Conservation (phyloP, 805 yeast species). For the Saccharomycopsis fermentans region DNA sequence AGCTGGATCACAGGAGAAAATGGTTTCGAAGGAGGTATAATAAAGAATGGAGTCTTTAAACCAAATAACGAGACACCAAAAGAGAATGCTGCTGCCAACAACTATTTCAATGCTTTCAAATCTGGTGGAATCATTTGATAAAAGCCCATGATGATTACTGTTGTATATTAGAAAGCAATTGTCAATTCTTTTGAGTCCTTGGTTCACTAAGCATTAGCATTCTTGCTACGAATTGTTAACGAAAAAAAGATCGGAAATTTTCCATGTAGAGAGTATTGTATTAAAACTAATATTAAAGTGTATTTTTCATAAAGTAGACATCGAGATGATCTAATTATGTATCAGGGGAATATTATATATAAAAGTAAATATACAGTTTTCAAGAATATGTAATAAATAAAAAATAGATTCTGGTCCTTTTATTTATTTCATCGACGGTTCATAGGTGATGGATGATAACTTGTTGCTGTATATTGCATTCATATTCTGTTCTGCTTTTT, state of each 20-base stretch:
- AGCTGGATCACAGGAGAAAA: constrained; percentile 76
- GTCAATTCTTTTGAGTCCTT: neutral
- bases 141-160: no score
- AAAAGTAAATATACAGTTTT: neutral
- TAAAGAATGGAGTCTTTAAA: neutral
- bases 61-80: neutral
- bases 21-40: constrained; percentile 39
- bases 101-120: neutral
- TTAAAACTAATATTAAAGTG: neutral
- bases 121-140: neutral
- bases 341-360: neutral
- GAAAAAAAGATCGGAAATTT: no score
- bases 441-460: no score
- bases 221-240: neutral
- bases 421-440: no score
- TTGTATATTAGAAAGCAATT: neutral
- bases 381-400: neutral
- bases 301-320: neutral
- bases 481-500: no score
- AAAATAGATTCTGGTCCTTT: neutral
- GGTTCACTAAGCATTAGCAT: neutral
- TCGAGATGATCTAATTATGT: neutral
- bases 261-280: no score
- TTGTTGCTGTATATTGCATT: no score
- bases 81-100: neutral